Conservation (phyloP, 2,329 filamentous ascomycete species). For the Botrytis deweyae region DNA sequence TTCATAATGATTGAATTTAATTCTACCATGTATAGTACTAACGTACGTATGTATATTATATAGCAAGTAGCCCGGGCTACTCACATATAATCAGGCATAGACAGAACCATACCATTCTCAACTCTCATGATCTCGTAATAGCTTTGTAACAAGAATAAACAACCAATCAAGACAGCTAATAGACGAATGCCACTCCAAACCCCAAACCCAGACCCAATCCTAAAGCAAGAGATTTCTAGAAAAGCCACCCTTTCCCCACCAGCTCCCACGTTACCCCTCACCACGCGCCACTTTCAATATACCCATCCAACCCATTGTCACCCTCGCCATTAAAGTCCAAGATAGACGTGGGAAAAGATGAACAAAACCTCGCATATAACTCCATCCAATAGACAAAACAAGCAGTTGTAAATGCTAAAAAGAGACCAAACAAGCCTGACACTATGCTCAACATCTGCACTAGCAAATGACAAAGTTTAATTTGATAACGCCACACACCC, state of each 20-base stretch:
- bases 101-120: conserved; percentile 10
- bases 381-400: conserved; percentile 15
- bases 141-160: conserved; percentile 8
- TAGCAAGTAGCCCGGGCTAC: neutral
- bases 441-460: conserved; percentile 22
- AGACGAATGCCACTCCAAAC: conserved; percentile 3
- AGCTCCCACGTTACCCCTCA: conserved; percentile 3
- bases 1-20: conserved; percentile 15
- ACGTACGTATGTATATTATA: conserved; percentile 15
- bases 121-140: conserved; percentile 16
- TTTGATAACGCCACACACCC: conserved; percentile 19
- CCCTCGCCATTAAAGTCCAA: conserved; percentile 15
- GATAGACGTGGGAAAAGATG: conserved; percentile 4
- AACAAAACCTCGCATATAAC: conserved; percentile 8
- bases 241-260: conserved; percentile 5
- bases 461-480: conserved; percentile 18
- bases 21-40: conserved; percentile 11
- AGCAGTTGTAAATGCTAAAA: conserved; percentile 15
- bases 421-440: conserved; percentile 12
- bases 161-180: conserved; percentile 12
- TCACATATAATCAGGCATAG: conserved; percentile 7
- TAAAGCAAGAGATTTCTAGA: conserved; percentile 8
- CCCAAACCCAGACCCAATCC: neutral
- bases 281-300: conserved; percentile 15
- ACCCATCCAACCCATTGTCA: conserved; percentile 12